A percentile compares a stretch with the other conserved stretches of the same genome.
These are phyloP conservation scores for Mortierella sp. DNA, from an alignment of 371 early-diverging fungal genomes.

Conservation along the genomic window DNA sequence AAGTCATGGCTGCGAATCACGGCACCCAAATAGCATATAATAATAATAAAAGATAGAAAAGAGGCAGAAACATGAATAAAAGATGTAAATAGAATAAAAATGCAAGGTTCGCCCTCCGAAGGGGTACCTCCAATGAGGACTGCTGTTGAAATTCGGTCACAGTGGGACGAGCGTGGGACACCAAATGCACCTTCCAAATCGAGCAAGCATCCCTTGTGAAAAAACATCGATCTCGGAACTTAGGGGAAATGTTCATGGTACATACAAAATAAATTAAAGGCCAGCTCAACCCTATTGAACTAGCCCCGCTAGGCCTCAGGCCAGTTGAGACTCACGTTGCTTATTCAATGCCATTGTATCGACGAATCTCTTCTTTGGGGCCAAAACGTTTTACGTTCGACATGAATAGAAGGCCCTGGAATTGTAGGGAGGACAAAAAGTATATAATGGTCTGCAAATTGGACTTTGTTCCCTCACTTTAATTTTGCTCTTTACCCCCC, in stretches of 20 bases:
- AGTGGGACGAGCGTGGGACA: conserved; percentile 39
- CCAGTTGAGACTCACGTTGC: neutral
- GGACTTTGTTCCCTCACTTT: too few relatives aligned
- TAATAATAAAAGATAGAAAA: too few relatives aligned
- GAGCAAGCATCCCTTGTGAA: conserved; percentile 23
- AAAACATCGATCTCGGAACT: conserved; percentile 14
- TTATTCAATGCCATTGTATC: conserved; percentile 6
- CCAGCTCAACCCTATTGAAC: conserved; percentile 6
- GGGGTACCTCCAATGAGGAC: neutral
- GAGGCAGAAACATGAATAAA: too few relatives aligned
- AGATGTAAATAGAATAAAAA: too few relatives aligned
- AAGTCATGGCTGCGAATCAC: too few relatives aligned
- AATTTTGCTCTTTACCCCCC: too few relatives aligned
- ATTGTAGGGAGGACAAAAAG: neutral
- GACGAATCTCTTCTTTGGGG: neutral
- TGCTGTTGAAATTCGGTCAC: neutral
- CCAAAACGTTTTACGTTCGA: too few relatives aligned
- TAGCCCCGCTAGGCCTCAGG: conserved; percentile 5
- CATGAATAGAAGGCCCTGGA: neutral
- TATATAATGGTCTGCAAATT: conserved; percentile 12
- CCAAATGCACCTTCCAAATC: conserved; percentile 28
- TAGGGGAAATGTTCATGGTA: conserved; percentile 19
- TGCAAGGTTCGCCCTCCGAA: neutral
- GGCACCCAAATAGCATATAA: too few relatives aligned
- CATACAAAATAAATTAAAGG: conserved; percentile 1